phyloP scores from a whole-genome alignment of 2,329 filamentous ascomycete species.

The Apiospora malaysiana region DNA sequence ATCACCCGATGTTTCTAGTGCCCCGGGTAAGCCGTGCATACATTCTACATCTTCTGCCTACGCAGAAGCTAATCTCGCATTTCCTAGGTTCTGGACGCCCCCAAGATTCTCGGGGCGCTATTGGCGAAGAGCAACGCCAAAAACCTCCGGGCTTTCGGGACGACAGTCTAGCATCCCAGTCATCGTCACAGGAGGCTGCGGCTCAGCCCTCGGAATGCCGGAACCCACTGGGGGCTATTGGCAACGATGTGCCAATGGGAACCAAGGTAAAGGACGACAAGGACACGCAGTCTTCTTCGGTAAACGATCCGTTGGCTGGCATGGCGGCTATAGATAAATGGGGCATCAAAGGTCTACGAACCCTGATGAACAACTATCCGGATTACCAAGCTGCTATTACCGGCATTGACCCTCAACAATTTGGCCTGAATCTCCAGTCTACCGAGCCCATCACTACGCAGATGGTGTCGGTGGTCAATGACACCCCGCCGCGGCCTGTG shows the following conservation, averaged over 20 bases:
- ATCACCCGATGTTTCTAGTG: slow-evolving; percentile 52
- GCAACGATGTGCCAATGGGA: slow-evolving; percentile 46
- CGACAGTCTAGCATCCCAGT: slow-evolving; percentile 44
- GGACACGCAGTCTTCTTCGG: slow-evolving; percentile 45
- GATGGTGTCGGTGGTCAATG: slow-evolving; percentile 66
- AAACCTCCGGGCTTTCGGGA: slow-evolving; percentile 53
- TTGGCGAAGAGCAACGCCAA: slow-evolving; percentile 51
- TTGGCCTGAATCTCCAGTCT: slow-evolving; percentile 64
- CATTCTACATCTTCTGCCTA: background rate
- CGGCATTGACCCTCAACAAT: slow-evolving; percentile 62
- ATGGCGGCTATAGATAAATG: slow-evolving; percentile 69
- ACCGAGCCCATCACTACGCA: slow-evolving; percentile 65
- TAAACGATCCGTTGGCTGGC: slow-evolving; percentile 63
- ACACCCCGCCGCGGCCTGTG: slow-evolving; percentile 62
- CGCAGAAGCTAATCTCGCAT: slow-evolving; percentile 28
- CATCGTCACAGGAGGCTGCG: slow-evolving; percentile 44
- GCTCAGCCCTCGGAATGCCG: slow-evolving; percentile 43
- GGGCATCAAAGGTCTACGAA: slow-evolving; percentile 68
- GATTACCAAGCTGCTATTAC: slow-evolving; percentile 67
- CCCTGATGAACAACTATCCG: slow-evolving; percentile 68
- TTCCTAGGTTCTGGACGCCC: slow-evolving; percentile 44
- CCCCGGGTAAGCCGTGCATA: slow-evolving; percentile 39
- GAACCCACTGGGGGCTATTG: slow-evolving; percentile 54
- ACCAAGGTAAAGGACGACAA: slow-evolving; percentile 52
- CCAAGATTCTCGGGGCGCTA: slow-evolving; percentile 49